Base-by-base conservation (phyloP, 805 yeast genomes). In the Candida odintsovae region DNA sequence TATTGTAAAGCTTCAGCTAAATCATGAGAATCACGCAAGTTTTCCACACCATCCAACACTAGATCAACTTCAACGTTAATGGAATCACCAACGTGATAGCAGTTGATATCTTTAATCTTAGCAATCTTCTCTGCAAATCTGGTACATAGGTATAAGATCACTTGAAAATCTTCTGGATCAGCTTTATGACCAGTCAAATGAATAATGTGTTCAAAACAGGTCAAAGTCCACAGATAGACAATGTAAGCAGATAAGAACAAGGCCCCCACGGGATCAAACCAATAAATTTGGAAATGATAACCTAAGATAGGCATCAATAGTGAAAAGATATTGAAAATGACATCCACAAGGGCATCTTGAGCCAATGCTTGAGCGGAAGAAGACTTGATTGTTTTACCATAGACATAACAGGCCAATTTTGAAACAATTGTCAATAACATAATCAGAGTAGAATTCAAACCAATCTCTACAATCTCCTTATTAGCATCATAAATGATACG, bases 1-100 rank as follows among this genome's bases (percentile, higher is more conserved):
- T 85, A 86, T 63, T 86, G 95, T 40, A 86, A 66, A 0, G 90
- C 82, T 62, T 86, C 95, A 4, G 88, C 95, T 31, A 86, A 70
- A 60, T 86, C 95, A 62, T 86, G 95, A 45, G 82, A 71, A 55
- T 86, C 95, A 48, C 80, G 75, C 57, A 86, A 66, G 3, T 71
- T 61, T 52, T 82, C 64, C 10, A 71, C 60, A 23, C 68, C 67
- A 51, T 78, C 78, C 44, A 79, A 72, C 6, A 85, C 79, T 37
- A 86, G 64, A 56, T 86, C 95, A 21, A 86, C 86, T 59, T 86
- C 95, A 37, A 84, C 90, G 56, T 80, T 82, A 41, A 84, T 67
- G 35, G 81, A 70, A 63, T 86, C 95, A 2, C 95, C 95, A 18
- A 82, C 86, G 57, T 86, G 90, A 59, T 86, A 86, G 22, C 82